These are phyloP conservation scores for Xerocomus amazonicus DNA, from an alignment of 1,284 basidiomycete species.

Conservation along the genomic window DNA sequence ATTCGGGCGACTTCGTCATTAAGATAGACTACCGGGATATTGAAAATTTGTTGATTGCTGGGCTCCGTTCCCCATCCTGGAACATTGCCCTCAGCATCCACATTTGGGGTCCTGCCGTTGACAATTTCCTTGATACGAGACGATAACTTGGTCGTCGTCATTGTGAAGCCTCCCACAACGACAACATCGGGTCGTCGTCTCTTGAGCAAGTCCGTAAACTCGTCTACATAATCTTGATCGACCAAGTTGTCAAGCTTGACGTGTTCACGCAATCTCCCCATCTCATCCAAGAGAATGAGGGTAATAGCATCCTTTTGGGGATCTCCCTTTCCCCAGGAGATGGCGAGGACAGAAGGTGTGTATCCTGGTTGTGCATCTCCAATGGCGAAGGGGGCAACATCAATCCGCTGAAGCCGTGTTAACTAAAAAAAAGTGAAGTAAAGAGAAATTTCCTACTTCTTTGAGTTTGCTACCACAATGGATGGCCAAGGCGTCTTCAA, in stretches of 20 bases:
- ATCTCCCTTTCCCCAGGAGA: constrained; percentile 95
- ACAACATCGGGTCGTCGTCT: constrained; percentile 86
- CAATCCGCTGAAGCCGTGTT: constrained; percentile 51
- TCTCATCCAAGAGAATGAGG: constrained; percentile 83
- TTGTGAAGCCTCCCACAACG: constrained; percentile 85
- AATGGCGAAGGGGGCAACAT: constrained; percentile 71
- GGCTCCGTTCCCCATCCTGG: constrained; percentile 34
- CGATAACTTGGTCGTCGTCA: constrained; percentile 75
- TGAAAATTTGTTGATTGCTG: constrained; percentile 42
- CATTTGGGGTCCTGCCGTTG: constrained; percentile 21
- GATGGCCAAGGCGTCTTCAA: constrained; percentile 78
- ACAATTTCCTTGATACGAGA: constrained; percentile 60
- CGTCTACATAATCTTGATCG: constrained; percentile 61
- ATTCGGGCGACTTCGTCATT: constrained; percentile 92
- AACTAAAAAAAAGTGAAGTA: constrained; percentile 12
- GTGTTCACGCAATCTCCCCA: constrained; percentile 85
- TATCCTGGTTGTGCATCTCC: constrained; percentile 65
- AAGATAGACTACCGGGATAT: constrained; percentile 79
- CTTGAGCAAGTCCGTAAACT: constrained; percentile 80
- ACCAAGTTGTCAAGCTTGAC: constrained; percentile 85
- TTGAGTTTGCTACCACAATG: constrained; percentile 68
- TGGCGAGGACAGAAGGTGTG: constrained; percentile 81
- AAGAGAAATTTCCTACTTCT: constrained; percentile 48
- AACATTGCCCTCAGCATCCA: constrained; percentile 26
- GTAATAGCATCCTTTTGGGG: constrained; percentile 87